Evolutionary conservation across 257 asterid species (phyloP), one percentile per base, ranked within the genome.

Genomic region (Fraxinus americana): DNA sequence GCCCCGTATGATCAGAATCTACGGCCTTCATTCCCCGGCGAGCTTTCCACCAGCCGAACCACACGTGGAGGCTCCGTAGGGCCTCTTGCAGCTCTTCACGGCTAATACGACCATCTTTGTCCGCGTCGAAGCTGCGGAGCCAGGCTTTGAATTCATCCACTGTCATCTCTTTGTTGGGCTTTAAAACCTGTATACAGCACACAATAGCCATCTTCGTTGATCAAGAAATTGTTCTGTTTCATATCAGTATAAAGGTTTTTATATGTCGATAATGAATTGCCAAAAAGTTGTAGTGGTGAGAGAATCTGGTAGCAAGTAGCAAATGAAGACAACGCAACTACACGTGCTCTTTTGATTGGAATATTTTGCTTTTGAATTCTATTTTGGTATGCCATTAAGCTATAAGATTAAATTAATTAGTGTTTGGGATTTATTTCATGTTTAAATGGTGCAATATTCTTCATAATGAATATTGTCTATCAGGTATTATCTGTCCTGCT

Each of bases 21-120:
- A 45, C 81, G 4, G 73, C 78, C 67, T 63, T 79, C 83, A 83
- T 76, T 1, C 67, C 83, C 43, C 32, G 78, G 29, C 71, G 72
- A 13, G 83, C 80, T 69, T 82, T 82, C 86, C 86, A 79, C 80
- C 81, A 70, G 6, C 75, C 73, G 67, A 79, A 82, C 86, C 83
- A 82, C 21, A 75, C 19, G 16, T 54, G 77, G 32, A 78, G 78
- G 79, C 83, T 82, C 71, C 70, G 75, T 14, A 78, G 75, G 13
- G 80, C 86, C n/a, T 82, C 83, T n/a, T 67, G 45, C 76, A 82
- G 73, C 79, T 83, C 86, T 35, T 50, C 75, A 9, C 77, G 77
- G 80, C 79, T 83, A 17, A 83, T 83, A 1, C 86, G 79, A 17
- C 81, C 83, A 36, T 83, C 84, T 2, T 61, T 76, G 82, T 80